These are phyloP conservation scores for Fagus crenata DNA, from an alignment of 306 rosid species.

Conservation along the genomic window DNA sequence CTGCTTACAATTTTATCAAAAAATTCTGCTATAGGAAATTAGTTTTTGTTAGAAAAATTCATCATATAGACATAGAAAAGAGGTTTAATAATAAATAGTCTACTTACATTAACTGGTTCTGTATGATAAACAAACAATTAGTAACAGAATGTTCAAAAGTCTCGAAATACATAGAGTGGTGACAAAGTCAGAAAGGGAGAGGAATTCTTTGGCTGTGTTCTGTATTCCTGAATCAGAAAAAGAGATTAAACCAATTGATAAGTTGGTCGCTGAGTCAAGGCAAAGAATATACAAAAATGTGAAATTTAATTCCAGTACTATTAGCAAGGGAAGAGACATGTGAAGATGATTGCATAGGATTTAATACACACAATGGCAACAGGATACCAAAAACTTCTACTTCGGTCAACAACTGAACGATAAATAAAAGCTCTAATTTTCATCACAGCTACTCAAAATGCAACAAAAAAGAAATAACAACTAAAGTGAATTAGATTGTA, in stretches of 20 bases:
- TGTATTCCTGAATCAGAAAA: conserved; percentile 42
- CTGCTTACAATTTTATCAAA: not conserved
- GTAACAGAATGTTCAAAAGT: conserved; percentile 66
- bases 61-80: not conserved
- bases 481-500: not conserved
- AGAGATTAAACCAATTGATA: conserved; percentile 54
- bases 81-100: not conserved
- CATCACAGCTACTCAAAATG: no score
- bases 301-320: conserved; percentile 53
- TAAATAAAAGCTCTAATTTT: no score
- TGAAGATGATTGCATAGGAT: not conserved
- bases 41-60: not conserved
- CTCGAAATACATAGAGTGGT: conserved; percentile 57
- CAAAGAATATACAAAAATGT: conserved; percentile 49
- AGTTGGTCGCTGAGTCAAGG: conserved; percentile 45
- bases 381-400: not conserved
- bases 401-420: no score
- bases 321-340: conserved; percentile 47
- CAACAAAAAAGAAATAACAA: no score
- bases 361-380: not conserved
- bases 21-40: not conserved
- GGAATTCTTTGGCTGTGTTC: conserved; percentile 58
- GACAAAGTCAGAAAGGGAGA: conserved; percentile 49
- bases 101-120: conserved; percentile 1
- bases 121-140: conserved; percentile 41